Evolutionary conservation across 164 flowering plant species (phyloP), one percentile per base, ranked within the genome.

Genomic region (Santalum album): DNA sequence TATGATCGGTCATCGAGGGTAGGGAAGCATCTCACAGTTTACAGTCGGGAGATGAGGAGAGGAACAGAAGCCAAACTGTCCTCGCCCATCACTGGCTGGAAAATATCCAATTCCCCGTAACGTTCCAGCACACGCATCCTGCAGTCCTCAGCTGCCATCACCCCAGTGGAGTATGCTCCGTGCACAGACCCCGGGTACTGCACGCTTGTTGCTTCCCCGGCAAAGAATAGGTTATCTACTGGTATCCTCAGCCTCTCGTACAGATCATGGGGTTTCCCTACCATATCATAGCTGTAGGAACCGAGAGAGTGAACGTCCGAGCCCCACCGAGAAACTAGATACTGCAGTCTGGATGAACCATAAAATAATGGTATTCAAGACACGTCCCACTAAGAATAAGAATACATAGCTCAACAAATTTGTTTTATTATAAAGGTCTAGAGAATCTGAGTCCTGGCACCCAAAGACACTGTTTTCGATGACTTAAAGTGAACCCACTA

Each of bases 91-190:
- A 70, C 86, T 1, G 96, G 78, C 56, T 85, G 78, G 62, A 87
- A 75, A 43, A 84, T 49, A 61, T 83, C 86, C 55, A 82, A 16
- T 60, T 84, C 90, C 14, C 89, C 92, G 40, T 82, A 78, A 0
- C 86, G 75, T 74, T 86, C 95, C 61, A 85, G 61, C 40, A 86
- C 86, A 14, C 87, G 95, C 92, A 82, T 86, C 69, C 87, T 73
- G 72, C 97, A 94, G 61, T 84, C 96, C 64, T 94, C 96, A 10
- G 96, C 96, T 45, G 96, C 99, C 91, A 86, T 75, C 59, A 81
- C 27, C 12, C 97, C 99, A 11, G 97, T 90, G 1, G 92, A 79
- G 74, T 59, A 94, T 34, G 99, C 99, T 17, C 97, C 99, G 43
- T 90, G 99, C 26, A 90, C 96, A 2, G 96, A 84, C 9, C 99